Conservation (phyloP, 495 filamentous ascomycete genomes). For the Aspergillus biplanus region DNA sequence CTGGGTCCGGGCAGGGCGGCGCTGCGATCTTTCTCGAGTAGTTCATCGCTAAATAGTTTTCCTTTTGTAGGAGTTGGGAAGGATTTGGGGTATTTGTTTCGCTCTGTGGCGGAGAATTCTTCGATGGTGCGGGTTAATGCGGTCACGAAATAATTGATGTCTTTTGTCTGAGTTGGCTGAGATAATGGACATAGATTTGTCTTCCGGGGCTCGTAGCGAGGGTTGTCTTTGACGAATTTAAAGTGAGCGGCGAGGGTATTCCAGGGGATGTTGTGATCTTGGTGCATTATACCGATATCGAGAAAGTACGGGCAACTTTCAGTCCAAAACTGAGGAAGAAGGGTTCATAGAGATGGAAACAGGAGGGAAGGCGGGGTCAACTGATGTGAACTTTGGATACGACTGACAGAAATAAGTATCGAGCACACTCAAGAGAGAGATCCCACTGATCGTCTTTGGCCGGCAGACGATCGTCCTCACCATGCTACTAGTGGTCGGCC, state of each 20-base stretch:
- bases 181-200: constrained; percentile 8
- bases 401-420: too few species aligned
- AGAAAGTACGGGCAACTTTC: too few species aligned
- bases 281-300: constrained; percentile 8
- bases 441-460: too few species aligned
- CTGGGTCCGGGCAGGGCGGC: background rate
- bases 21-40: background rate
- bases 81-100: constrained; percentile 1
- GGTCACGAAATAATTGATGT: constrained; percentile 14
- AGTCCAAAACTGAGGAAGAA: too few species aligned
- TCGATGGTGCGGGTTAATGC: constrained; percentile 7
- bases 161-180: constrained; percentile 4
- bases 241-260: constrained; percentile 16
- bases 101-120: constrained; percentile 15
- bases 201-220: constrained; percentile 1
- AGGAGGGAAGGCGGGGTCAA: too few species aligned
- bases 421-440: too few species aligned
- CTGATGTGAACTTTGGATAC: too few species aligned
- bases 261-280: constrained; percentile 21
- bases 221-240: constrained; percentile 4
- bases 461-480: too few species aligned
- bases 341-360: too few species aligned
- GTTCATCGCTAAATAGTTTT: background rate
- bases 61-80: background rate
- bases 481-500: too few species aligned